A percentile compares a stretch with the other conserved stretches of the same genome.
These are phyloP conservation scores for Dryas alaskensis DNA, from an alignment of 306 rosid genomes.

Conservation along the genomic window DNA sequence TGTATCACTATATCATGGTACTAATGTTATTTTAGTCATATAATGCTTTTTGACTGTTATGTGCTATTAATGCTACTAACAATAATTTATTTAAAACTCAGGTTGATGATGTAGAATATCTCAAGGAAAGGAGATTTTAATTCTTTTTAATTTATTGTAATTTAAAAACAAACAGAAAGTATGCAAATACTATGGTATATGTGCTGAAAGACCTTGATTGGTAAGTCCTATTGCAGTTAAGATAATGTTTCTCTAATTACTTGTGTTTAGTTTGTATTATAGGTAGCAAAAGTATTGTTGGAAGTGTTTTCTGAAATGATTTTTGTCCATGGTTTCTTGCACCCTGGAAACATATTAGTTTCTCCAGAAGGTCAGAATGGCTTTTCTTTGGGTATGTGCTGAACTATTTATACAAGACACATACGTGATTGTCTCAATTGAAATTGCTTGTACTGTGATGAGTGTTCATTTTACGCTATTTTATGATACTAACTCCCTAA, in stretches of 20 bases:
- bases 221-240: neutral
- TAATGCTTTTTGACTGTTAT: slow-evolving; percentile 23
- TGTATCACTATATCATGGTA: neutral
- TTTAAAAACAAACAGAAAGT: neutral
- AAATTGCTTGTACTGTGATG: neutral
- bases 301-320: slow-evolving; percentile 89
- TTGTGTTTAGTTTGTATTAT: slow-evolving; percentile 21
- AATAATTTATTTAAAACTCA: slow-evolving; percentile 36
- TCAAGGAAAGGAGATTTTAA: slow-evolving; percentile 47
- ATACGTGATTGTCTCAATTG: slow-evolving; percentile 12
- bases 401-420: slow-evolving; percentile 18
- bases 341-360: slow-evolving; percentile 91
- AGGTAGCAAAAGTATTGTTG: slow-evolving; percentile 69
- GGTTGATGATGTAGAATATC: slow-evolving; percentile 79
- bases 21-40: slow-evolving; percentile 22
- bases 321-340: slow-evolving; percentile 86
- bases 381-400: slow-evolving; percentile 70
- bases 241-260: neutral
- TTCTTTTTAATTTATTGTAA: neutral
- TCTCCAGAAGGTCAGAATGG: slow-evolving; percentile 59
- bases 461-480: no score
- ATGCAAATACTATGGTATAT: slow-evolving; percentile 22
- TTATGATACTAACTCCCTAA: no score
- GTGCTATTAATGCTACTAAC: slow-evolving; percentile 25
- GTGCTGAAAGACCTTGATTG: slow-evolving; percentile 7